Evolutionary conservation across 768 basidiomycete species (phyloP), one percentile per base, ranked within the genome.

Genomic region (Phallus indusiatus): DNA sequence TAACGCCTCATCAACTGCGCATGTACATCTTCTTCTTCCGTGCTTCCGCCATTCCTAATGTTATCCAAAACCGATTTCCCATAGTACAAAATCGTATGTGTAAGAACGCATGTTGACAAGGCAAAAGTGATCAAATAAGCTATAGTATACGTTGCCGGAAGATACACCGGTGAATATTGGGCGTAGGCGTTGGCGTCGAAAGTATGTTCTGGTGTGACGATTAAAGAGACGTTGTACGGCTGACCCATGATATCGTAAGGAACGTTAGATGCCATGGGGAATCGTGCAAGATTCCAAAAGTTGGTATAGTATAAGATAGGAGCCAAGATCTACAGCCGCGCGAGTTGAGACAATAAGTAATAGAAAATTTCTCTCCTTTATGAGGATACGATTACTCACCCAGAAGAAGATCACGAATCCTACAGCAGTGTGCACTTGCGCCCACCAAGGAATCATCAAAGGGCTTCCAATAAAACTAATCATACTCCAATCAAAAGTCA

Each of bases 401-500:
- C 77, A 79, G 64, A 74, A 77, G 42, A 73, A 72, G 20, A 76
- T 12, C 36, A 75, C 64, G 62, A 78, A 78, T 0, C 74, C 76
- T 22, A 71, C 60, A 22, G 72, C 73, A 46, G 75, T 66, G 65
- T 79, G 76, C 50, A 72, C 74, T 51, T 72, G 69, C 1, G 77
- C 78, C 77, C 77, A 79, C 78, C 78, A 80, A 0, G 78, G 78
- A 3, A 72, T 65, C 59, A 73, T 71, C 9, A 80, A 67, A 2
- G 78, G 78, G 3, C 73, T 73, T 0, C 72, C 74, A 54, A 76
- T 70, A 66, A 69, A 78, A 24, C 68, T 56, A 54, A 79, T 75
- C 59, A 77, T 75, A 21, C 67, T 64, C 78, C 78, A 80, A 61
- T 80, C 78, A 61, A 80, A 78, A 0, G 77, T 77, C 35, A 80